Evolutionary conservation across 352 stramenopile genomes (phyloP), one percentile per base, ranked within the genome.

Genomic region (Globisporangium abappressorium): DNA sequence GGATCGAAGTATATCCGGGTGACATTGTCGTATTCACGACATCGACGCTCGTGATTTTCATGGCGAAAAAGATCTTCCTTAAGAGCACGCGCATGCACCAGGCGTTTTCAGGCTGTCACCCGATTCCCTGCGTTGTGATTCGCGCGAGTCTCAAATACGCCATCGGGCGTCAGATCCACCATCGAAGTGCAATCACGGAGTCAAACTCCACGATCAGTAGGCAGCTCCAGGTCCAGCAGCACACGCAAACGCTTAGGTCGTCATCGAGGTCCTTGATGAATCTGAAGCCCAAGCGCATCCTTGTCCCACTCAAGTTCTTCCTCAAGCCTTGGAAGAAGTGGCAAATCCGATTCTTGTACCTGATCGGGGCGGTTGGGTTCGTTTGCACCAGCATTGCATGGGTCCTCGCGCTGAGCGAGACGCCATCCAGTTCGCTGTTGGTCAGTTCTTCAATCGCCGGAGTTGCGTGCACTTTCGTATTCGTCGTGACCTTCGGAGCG

Each of bases 11-110:
- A 3, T 58, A 5, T 11, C 24, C 14, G 9, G 24, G 7, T 4
- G 53, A 58, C 26, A 22, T 38, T 11, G 53, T 38, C 3, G 11
- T 58, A 1, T 58, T 58, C 26, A 58, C 53, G 26, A 58, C 53
- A 38, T 58, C 26, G 53, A 58, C 53, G 24, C 53, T 58, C 53
- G 53, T 58, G 26, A 36, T 38, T 24, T 58, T 58, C 53, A 58
- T 58, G 53, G 53, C 51, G 53, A 58, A 58, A 24, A 58, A 58
- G 22, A 15, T 36, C 4, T 58, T 38, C 12, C 18, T 58, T 26
- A 58, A 58, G 53, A 15, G 53, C 22, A 58, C 53, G 4, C 15
- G 53, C 3, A 34, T 12, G 12, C 53, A 58, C 26, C 26, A 36
- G 5, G 26, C 15, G 12, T 58, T 58, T 24, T 11, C 53, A 5